Evolutionary conservation across 495 filamentous ascomycete species (phyloP).

Genomic region (Achaetomiella virescens): DNA sequence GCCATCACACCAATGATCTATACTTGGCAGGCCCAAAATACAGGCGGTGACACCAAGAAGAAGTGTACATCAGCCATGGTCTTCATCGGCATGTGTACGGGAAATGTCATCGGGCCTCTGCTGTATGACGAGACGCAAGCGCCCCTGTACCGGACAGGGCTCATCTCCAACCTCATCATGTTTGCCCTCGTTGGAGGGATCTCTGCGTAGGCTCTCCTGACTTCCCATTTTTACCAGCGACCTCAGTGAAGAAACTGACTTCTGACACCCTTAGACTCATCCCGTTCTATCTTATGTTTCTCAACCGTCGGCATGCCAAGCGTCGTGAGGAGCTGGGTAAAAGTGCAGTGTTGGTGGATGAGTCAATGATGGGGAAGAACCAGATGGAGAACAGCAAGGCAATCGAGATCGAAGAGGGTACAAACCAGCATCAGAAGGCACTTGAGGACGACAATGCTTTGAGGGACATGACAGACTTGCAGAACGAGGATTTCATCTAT

Average conservation of each 20-base stretch:
- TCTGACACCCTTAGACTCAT: too few species aligned
- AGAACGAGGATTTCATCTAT: slow-evolving; percentile 56
- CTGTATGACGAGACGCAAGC: slow-evolving; percentile 56
- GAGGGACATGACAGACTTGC: slow-evolving; percentile 48
- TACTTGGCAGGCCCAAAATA: slow-evolving; percentile 61
- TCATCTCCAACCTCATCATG: slow-evolving; percentile 46
- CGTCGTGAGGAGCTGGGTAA: slow-evolving; percentile 40
- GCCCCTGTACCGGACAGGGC: slow-evolving; percentile 51
- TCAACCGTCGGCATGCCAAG: slow-evolving; percentile 44
- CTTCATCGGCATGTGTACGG: slow-evolving; percentile 56
- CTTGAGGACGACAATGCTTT: slow-evolving; percentile 43
- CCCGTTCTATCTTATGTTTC: slow-evolving; percentile 41
- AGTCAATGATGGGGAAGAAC: slow-evolving; percentile 36
- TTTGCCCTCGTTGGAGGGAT: slow-evolving; percentile 32
- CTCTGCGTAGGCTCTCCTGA: slow-evolving; percentile 29
- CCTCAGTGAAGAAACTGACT: too few species aligned
- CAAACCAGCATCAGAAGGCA: slow-evolving; percentile 29
- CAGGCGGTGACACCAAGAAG: slow-evolving; percentile 61
- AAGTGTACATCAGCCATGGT: slow-evolving; percentile 57
- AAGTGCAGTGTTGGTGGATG: slow-evolving; percentile 37
- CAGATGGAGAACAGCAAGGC: slow-evolving; percentile 38
- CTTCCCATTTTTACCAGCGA: not conserved
- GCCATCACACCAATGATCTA: slow-evolving; percentile 54
- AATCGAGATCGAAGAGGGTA: slow-evolving; percentile 41
- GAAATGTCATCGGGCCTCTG: slow-evolving; percentile 56